Percentiles rank a stretch among this genome's conserved stretches.
Conservation (phyloP, 192 early-diverging fungal genomes). For the Physocladia obscura region DNA sequence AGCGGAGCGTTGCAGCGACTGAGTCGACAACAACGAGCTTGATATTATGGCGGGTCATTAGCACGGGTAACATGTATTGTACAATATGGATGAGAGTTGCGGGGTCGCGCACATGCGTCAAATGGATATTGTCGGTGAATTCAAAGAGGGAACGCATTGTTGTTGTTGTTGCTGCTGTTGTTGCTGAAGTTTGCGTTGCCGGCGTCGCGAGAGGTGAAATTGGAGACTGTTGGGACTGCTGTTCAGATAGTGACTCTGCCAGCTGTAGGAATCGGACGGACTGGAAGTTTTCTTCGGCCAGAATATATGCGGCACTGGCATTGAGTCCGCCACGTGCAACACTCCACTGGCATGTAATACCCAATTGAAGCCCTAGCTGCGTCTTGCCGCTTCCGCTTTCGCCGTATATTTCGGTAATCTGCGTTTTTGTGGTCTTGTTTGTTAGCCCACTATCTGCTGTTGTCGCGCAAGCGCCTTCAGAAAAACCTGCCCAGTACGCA, state of each 20-base stretch:
- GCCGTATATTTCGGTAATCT: constrained; percentile 46
- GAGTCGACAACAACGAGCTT: constrained; percentile 84
- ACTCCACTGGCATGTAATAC: constrained; percentile 68
- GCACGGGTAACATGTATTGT: constrained; percentile 69
- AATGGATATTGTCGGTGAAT: constrained; percentile 60
- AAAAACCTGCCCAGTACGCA: constrained; percentile 14
- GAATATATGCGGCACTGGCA: constrained; percentile 57
- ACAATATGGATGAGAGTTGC: constrained; percentile 74
- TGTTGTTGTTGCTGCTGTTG: constrained; percentile 27
- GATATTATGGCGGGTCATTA: constrained; percentile 55
- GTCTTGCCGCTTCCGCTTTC: constrained; percentile 81
- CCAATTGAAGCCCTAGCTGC: constrained; percentile 80
- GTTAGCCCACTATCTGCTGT: background rate
- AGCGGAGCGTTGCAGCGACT: constrained; percentile 74
- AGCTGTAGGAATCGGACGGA: constrained; percentile 66
- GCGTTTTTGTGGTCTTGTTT: background rate
- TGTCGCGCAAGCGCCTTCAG: background rate
- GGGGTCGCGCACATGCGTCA: constrained; percentile 65
- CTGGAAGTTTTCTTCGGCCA: constrained; percentile 73
- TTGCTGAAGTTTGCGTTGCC: background rate
- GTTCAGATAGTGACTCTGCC: constrained; percentile 75
- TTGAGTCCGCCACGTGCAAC: constrained; percentile 44
- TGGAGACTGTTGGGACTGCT: constrained; percentile 57
- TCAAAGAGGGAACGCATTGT: background rate
- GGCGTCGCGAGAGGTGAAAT: constrained; percentile 1